These are phyloP conservation scores for Marchantia paleacea DNA, from an alignment of 225 moss, liverwort and hornwort species.

Conservation along the genomic window DNA sequence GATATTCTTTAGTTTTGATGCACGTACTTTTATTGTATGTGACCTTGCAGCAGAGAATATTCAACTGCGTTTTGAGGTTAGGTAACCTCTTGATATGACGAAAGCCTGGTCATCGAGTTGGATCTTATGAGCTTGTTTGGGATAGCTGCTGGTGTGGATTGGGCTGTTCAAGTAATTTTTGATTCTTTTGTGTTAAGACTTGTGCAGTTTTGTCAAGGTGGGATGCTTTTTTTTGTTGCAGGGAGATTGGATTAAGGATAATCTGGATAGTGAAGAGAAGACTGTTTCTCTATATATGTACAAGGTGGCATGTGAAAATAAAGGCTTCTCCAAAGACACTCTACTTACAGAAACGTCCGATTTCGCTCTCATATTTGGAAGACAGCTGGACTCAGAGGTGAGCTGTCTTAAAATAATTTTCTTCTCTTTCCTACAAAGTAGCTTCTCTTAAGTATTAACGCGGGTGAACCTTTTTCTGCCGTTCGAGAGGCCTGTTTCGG, in stretches of 20 bases:
- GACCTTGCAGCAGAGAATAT: slow-evolving; percentile 43
- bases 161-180: neutral
- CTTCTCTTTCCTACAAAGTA: neutral
- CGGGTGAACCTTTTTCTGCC: neutral
- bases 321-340: slow-evolving; percentile 77
- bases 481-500: neutral
- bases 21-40: slow-evolving; percentile 46
- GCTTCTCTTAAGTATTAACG: neutral
- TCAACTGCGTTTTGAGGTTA: slow-evolving; percentile 38
- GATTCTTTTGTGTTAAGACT: neutral
- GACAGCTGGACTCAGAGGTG: slow-evolving; percentile 86
- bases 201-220: slow-evolving; percentile 7
- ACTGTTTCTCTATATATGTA: slow-evolving; percentile 77
- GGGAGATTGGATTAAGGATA: slow-evolving; percentile 95
- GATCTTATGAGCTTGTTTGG: slow-evolving; percentile 7
- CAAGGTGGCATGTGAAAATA: slow-evolving; percentile 86
- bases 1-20: slow-evolving; percentile 36
- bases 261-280: slow-evolving; percentile 53
- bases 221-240: slow-evolving; percentile 25
- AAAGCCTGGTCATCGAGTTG: slow-evolving; percentile 1
- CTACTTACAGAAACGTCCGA: slow-evolving; percentile 91
- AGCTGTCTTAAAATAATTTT: neutral
- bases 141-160: slow-evolving; percentile 11
- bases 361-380: slow-evolving; percentile 84
- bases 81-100: slow-evolving; percentile 6